Conservation (phyloP, 495 filamentous ascomycete species). For the Neurospora africana region DNA sequence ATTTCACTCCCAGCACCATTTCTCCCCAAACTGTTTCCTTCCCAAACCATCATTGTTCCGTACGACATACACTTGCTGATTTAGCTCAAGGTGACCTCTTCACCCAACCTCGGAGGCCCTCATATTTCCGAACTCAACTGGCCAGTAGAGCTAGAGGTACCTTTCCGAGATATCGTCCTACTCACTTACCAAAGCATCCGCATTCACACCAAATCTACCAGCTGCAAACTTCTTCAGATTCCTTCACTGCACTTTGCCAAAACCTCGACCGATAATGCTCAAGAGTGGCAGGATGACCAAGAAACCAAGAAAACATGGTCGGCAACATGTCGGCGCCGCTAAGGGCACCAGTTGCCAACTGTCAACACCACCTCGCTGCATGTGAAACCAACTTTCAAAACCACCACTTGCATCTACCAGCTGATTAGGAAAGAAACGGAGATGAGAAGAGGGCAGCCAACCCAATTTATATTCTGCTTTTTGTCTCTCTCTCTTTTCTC, state of each 20-base stretch:
- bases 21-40: neutral
- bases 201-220: neutral
- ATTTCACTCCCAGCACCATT: neutral
- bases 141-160: no score
- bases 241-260: neutral
- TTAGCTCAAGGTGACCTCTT: no score
- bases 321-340: neutral
- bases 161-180: neutral
- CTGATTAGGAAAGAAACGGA: neutral
- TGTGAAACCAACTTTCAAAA: neutral
- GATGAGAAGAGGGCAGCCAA: accelerated
- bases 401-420: neutral
- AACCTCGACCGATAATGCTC: neutral
- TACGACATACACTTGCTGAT: no score
- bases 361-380: neutral
- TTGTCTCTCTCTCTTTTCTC: neutral
- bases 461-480: neutral
- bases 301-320: neutral
- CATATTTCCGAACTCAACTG: neutral
- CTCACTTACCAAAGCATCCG: neutral
- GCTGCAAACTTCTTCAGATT: neutral
- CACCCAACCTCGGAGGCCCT: neutral
- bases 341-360: neutral
- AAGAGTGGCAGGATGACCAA: neutral
- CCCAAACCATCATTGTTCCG: neutral